Conservation (phyloP, 345 rosid species). For the Odontarrhena argentea region DNA sequence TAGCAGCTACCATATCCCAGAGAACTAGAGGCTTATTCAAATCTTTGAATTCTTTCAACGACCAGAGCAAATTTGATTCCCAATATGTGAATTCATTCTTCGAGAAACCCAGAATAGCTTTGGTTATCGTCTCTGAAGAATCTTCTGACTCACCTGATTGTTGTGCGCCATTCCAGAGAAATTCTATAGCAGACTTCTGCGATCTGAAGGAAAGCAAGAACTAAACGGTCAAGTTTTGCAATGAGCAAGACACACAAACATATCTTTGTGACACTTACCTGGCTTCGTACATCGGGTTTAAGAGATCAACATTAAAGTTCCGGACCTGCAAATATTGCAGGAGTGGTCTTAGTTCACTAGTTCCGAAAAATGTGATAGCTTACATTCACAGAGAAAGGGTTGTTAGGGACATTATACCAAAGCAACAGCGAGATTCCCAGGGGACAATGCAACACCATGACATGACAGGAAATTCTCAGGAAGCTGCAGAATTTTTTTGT, state of each 20-base stretch:
- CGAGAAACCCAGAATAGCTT: conserved; percentile 52
- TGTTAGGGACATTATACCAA: conserved; percentile 53
- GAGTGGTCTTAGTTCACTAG: conserved; percentile 23
- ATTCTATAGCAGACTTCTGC: conserved; percentile 85
- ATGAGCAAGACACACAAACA: conserved; percentile 3
- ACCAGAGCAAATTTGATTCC: conserved; percentile 73
- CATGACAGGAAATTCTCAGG: conserved; percentile 78
- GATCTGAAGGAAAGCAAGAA: conserved; percentile 49
- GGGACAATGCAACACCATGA: conserved; percentile 79
- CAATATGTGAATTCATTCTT: conserved; percentile 58
- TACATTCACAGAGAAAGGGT: conserved; percentile 14
- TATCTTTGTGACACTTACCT: conserved; percentile 50
- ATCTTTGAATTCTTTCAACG: conserved; percentile 59
- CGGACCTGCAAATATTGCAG: conserved; percentile 64
- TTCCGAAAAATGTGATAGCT: conserved; percentile 12
- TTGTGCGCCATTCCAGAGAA: conserved; percentile 93
- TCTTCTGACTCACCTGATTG: conserved; percentile 41
- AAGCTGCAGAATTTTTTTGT: conserved; percentile 56
- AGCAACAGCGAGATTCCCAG: conserved; percentile 79
- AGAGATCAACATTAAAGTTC: conserved; percentile 61
- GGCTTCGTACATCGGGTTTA: conserved; percentile 88
- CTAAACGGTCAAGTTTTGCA: conserved; percentile 6
- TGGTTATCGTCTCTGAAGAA: conserved; percentile 40
- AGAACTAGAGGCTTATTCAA: conserved; percentile 60
- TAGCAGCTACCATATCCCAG: conserved; percentile 80